Evolutionary conservation across 768 basidiomycete genomes (phyloP).

Genomic region (Piloderma croceum): DNA sequence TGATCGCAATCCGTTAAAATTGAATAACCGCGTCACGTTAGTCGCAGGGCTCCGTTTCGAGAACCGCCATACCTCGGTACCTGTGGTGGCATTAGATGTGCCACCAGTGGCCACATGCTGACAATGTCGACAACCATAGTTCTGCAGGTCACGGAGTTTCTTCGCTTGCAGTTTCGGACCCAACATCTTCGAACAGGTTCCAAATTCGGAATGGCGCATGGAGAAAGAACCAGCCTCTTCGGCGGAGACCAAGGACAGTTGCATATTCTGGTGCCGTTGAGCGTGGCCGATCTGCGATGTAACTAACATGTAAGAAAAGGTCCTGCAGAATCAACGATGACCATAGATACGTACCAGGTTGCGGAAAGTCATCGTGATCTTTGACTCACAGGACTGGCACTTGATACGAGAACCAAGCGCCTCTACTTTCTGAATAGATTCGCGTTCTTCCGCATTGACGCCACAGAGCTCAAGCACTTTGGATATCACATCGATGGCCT

Average conservation of each 20-base stretch:
- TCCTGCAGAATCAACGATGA: not conserved
- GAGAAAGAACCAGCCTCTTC: no score
- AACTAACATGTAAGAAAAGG: not conserved
- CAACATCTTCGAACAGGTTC: slow-evolving; percentile 16
- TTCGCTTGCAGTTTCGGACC: slow-evolving; percentile 15
- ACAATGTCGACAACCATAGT: slow-evolving; percentile 55
- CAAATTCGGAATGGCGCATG: slow-evolving; percentile 21
- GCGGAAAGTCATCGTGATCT: slow-evolving; percentile 42
- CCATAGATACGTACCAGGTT: slow-evolving; percentile 36
- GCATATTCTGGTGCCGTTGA: slow-evolving; percentile 55
- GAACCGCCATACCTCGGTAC: not conserved
- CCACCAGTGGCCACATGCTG: slow-evolving; percentile 6
- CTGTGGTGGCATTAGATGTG: slow-evolving; percentile 1
- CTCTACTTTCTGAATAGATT: slow-evolving; percentile 16
- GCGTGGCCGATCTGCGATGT: slow-evolving; percentile 52
- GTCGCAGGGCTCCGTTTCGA: slow-evolving; percentile 8
- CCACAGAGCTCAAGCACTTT: slow-evolving; percentile 30
- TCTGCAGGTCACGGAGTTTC: slow-evolving; percentile 27
- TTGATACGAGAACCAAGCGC: slow-evolving; percentile 28
- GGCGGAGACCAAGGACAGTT: slow-evolving; percentile 30
- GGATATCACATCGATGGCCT: slow-evolving; percentile 46
- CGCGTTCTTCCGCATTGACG: slow-evolving; percentile 25
- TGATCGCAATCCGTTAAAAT: slow-evolving; percentile 54
- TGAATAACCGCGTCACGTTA: slow-evolving; percentile 27
- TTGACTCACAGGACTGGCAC: slow-evolving; percentile 47